phyloP scores from a whole-genome alignment of 2,329 filamentous ascomycete genomes.

The Cordyceps javanica region DNA sequence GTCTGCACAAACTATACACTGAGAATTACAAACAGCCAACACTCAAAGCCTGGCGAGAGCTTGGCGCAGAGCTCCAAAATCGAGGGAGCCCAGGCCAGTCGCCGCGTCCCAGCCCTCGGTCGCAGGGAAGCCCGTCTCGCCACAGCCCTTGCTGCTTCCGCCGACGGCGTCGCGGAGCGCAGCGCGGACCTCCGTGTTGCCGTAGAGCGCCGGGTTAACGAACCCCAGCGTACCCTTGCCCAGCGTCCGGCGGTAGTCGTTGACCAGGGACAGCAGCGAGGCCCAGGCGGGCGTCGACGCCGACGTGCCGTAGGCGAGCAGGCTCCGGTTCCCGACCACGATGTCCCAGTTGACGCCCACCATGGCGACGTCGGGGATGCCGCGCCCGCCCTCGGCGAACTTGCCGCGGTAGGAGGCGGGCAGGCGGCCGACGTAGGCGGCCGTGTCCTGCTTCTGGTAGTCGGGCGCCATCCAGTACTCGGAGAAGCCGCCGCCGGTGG shows the following conservation, averaged over 20 bases:
- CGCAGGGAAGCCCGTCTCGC: neutral
- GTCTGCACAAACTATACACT: too few relatives aligned
- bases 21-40: too few relatives aligned
- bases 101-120: conserved; percentile 6
- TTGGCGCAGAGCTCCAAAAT: conserved; percentile 1
- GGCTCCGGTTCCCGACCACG: neutral
- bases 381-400: conserved; percentile 36
- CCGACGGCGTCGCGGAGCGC: neutral
- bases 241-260: conserved; percentile 1
- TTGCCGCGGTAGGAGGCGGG: conserved; percentile 29
- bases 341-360: neutral
- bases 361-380: conserved; percentile 36
- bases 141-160: neutral
- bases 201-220: conserved; percentile 6
- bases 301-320: neutral
- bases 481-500: conserved; percentile 42
- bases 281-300: neutral
- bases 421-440: conserved; percentile 30
- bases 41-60: neutral
- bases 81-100: neutral
- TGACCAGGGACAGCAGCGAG: neutral
- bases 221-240: conserved; percentile 4
- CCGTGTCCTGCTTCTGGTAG: conserved; percentile 39
- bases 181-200: neutral
- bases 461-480: conserved; percentile 41